Evolutionary conservation across 1,139 yeast species (phyloP).

Genomic region (Casaregolazyma suthepensis): DNA sequence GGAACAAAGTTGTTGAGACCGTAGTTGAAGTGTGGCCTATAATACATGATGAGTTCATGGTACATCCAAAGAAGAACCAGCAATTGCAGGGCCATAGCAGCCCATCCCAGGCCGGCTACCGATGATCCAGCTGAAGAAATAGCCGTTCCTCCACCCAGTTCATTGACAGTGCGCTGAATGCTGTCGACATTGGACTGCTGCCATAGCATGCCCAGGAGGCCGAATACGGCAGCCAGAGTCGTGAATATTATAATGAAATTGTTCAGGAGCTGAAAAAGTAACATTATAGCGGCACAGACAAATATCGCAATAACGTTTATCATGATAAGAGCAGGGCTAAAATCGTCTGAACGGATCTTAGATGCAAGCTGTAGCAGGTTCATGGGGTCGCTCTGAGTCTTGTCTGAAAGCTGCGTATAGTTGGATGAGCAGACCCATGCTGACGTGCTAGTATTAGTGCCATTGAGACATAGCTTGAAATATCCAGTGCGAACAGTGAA

Average conservation of each 20-base stretch:
- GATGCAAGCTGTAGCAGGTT: conserved; percentile 19
- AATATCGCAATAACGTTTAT: conserved; percentile 16
- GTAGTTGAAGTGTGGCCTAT: background rate
- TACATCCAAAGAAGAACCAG: conserved; percentile 17
- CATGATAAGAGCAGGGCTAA: conserved; percentile 21
- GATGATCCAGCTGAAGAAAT: conserved; percentile 16
- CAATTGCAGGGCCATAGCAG: conserved; percentile 17
- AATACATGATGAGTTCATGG: background rate
- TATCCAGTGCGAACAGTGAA: conserved; percentile 23
- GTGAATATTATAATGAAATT: conserved; percentile 19
- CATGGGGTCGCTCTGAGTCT: conserved; percentile 22
- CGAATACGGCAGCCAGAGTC: conserved; percentile 17
- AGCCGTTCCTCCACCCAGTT: conserved; percentile 15
- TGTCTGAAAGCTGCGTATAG: conserved; percentile 14
- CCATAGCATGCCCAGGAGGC: conserved; percentile 25
- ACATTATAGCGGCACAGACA: conserved; percentile 15
- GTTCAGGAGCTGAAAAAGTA: conserved; percentile 2
- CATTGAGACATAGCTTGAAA: conserved; percentile 24
- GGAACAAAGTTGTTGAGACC: background rate
- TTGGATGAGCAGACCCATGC: conserved; percentile 25
- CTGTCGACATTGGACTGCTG: conserved; percentile 23
- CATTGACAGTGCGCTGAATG: conserved; percentile 14
- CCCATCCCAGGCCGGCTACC: conserved; percentile 24
- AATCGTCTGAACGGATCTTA: conserved; percentile 11
- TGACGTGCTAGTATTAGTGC: conserved; percentile 5